phyloP scores from a whole-genome alignment of 768 basidiomycete genomes.

The Tephrocybe sp. region DNA sequence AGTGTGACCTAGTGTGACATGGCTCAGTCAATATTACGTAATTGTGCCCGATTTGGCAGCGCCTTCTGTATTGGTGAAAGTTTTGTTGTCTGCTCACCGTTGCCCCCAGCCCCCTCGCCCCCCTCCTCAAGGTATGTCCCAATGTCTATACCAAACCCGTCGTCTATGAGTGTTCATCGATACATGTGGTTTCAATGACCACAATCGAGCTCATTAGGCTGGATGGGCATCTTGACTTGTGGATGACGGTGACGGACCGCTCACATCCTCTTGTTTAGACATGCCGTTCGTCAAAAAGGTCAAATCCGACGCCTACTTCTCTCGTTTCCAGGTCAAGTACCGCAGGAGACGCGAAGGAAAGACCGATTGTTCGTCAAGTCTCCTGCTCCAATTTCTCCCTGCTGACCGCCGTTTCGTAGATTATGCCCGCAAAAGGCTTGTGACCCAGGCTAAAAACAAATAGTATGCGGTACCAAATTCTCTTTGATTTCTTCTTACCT shows the following conservation, averaged over 20 bases:
- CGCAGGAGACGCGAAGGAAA: conserved; percentile 96
- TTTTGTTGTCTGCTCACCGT: conserved; percentile 21
- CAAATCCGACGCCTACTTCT: conserved; percentile 98
- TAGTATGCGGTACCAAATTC: conserved; percentile 46
- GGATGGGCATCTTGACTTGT: conserved; percentile 25
- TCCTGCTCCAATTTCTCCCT: not conserved
- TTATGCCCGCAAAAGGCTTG: conserved; percentile 96
- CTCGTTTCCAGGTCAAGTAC: conserved; percentile 98
- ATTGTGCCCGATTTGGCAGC: conserved; percentile 18
- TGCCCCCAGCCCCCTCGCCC: conserved; percentile 27
- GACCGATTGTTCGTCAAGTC: conserved; percentile 80
- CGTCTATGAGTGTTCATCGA: not conserved
- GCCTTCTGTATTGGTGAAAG: not conserved
- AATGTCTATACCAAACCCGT: not conserved
- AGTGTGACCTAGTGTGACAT: no score
- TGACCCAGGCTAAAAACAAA: conserved; percentile 99
- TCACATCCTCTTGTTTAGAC: conserved; percentile 31
- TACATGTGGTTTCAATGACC: not conserved
- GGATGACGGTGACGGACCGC: conserved; percentile 30
- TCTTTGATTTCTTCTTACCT: not conserved
- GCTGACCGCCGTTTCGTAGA: conserved; percentile 44
- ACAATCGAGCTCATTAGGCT: conserved; percentile 10
- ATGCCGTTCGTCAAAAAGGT: conserved; percentile 97
- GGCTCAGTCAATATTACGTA: conserved; percentile 34
- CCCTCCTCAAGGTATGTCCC: conserved; percentile 39